Base-by-base conservation (phyloP, 2,329 filamentous ascomycete species). In the Penicillium digitatum region DNA sequence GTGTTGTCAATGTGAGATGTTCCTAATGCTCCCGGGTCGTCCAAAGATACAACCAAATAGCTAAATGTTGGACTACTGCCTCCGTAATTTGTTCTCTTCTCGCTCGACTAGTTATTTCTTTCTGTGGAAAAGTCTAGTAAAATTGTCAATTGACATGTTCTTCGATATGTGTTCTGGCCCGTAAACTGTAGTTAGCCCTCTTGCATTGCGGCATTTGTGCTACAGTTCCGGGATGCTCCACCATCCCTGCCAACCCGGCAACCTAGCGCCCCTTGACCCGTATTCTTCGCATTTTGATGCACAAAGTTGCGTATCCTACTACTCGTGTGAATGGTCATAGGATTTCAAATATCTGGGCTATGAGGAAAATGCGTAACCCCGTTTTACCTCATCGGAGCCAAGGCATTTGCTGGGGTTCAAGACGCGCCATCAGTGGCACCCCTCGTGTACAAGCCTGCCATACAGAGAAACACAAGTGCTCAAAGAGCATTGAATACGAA, bases 201-300 rank as follows among this genome's bases (percentile, higher is more conserved):
- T 22, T 38, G 35, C 18, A 18, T 16, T 34, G 52, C 37, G 52
- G 52, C 45, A 50, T 54, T 54, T 54, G 38, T 54, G 45, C 52
- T 50, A 54, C 44, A 54, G 45, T 38, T 20, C 32, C 35, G 14
- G 45, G 32, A 42, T 24, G 52, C 45, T 49, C 52, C 38, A 37
- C 38, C 22, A 26, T 29, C 20, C 14, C 45, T 20, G 37, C 31
- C 22, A 22, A 40, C 46, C 22, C 18, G 3, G 3, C 32, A 35
- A 24, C 29, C 10, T 31, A 14, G 32, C 44, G 10, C 34, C 18
- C 37, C 42, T 42, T 42, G 27, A 42, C 27, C 12, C 4, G 22
- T 18, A 27, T 8, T 22, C 11, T 39, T 37, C 6, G 20, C 20
- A 27, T 14, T 47, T 39, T 39, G 4, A 39, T 48, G 9, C 38